These are phyloP conservation scores for Luzula sylvatica DNA, from an alignment of 176 grass and related monocot species.

Conservation along the genomic window DNA sequence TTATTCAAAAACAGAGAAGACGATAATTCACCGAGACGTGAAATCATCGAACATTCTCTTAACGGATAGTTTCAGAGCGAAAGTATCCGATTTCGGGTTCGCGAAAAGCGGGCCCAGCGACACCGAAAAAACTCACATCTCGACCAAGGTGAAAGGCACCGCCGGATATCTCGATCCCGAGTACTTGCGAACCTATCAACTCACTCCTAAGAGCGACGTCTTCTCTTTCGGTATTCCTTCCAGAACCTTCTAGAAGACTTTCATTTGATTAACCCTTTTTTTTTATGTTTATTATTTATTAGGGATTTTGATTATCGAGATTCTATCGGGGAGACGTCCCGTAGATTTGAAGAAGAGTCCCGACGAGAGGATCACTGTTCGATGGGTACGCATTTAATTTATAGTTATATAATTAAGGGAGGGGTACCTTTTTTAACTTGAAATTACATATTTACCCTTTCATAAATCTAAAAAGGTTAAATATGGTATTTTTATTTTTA, in stretches of 20 bases:
- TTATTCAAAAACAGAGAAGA: slow-evolving; percentile 64
- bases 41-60: slow-evolving; percentile 98
- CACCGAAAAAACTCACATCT: slow-evolving; percentile 92
- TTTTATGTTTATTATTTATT: too few species aligned
- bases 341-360: slow-evolving; percentile 68
- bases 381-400: slow-evolving; percentile 65
- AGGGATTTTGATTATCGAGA: slow-evolving; percentile 77
- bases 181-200: slow-evolving; percentile 83
- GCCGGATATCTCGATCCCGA: slow-evolving; percentile 94
- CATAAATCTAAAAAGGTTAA: too few species aligned
- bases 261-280: too few species aligned
- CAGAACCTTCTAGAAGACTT: too few species aligned
- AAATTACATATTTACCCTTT: too few species aligned
- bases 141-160: slow-evolving; percentile 96
- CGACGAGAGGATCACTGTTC: slow-evolving; percentile 85
- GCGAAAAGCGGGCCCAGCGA: slow-evolving; percentile 82
- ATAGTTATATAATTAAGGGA: not conserved
- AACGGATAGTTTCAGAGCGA: slow-evolving; percentile 80
- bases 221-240: slow-evolving; percentile 61
- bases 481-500: too few species aligned
- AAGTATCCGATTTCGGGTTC: slow-evolving; percentile 91
- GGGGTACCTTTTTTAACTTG: too few species aligned
- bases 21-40: slow-evolving; percentile 97
- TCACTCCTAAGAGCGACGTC: slow-evolving; percentile 96
- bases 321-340: slow-evolving; percentile 69